Percentiles rank a stretch among this genome's conserved stretches.
These are phyloP conservation scores for Xylaria castorea DNA, from an alignment of 495 filamentous ascomycete species.

Conservation along the genomic window DNA sequence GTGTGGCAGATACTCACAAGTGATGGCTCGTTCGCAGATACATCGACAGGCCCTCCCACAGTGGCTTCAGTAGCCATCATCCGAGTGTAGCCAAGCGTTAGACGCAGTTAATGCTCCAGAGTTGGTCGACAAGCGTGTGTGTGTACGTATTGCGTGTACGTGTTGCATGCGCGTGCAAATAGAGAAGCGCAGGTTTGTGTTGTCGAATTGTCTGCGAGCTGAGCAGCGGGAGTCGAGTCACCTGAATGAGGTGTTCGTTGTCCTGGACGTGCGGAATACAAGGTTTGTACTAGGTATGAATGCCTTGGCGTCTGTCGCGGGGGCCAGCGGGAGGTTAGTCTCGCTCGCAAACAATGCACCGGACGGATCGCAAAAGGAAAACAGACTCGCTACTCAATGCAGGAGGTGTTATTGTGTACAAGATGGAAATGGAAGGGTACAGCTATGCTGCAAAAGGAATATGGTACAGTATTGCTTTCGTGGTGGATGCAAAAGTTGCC, in stretches of 20 bases:
- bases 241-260: conserved; percentile 9
- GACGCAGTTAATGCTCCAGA: conserved; percentile 31
- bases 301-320: conserved; percentile 26
- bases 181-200: not conserved
- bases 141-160: conserved; percentile 3
- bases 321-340: conserved; percentile 11
- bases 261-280: conserved; percentile 15
- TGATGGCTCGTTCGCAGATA: conserved; percentile 30
- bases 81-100: conserved; percentile 42
- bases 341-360: conserved; percentile 24
- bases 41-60: conserved; percentile 57
- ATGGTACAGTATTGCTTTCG: conserved; percentile 28
- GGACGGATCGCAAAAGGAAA: conserved; percentile 13
- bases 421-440: conserved; percentile 27
- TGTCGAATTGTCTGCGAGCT: not conserved
- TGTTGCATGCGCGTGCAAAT: conserved; percentile 5
- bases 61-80: conserved; percentile 67
- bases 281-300: conserved; percentile 15
- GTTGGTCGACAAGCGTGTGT: conserved; percentile 23
- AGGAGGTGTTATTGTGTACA: conserved; percentile 20
- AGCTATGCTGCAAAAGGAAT: conserved; percentile 24
- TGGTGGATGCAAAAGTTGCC: conserved; percentile 44
- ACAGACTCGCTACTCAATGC: conserved; percentile 11
- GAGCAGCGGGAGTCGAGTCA: conserved; percentile 23
- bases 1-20: conserved; percentile 16